Evolutionary conservation across 148 eudicot species (phyloP).

Genomic region (Mesembryanthemum crystallinum): DNA sequence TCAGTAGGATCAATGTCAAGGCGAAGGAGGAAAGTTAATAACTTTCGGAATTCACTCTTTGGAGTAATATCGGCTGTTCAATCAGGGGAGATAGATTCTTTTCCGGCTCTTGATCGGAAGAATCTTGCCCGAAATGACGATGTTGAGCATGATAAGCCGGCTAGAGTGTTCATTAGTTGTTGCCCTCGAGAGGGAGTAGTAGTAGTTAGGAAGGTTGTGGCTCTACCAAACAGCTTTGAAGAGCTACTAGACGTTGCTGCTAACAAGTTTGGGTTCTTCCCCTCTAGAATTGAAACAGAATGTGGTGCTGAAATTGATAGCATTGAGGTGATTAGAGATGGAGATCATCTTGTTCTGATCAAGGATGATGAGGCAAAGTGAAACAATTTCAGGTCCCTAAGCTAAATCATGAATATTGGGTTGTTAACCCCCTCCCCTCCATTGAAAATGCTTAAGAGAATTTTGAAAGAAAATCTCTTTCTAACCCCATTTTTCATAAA

Average conservation of each 20-base stretch:
- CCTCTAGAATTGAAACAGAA: constrained; percentile 40
- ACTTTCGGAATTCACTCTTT: constrained; percentile 72
- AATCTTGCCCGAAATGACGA: not conserved
- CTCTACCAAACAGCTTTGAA: constrained; percentile 49
- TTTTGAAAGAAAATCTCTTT: no score
- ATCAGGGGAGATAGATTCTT: constrained; percentile 29
- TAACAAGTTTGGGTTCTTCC: constrained; percentile 47
- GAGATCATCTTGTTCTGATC: constrained; percentile 59
- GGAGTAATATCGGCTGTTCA: constrained; percentile 70
- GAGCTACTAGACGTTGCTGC: constrained; percentile 48
- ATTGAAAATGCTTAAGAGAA: no score
- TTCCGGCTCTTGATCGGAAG: constrained; percentile 24
- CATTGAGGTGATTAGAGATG: constrained; percentile 69
- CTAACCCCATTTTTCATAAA: no score
- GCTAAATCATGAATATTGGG: no score
- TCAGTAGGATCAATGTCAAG: constrained; percentile 27
- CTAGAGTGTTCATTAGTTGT: constrained; percentile 58
- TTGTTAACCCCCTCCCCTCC: no score
- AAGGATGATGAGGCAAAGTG: constrained; percentile 30
- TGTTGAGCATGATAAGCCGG: not conserved
- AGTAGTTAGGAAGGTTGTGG: constrained; percentile 45
- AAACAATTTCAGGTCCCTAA: not conserved
- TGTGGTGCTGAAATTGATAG: constrained; percentile 67
- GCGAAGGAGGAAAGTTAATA: constrained; percentile 50
- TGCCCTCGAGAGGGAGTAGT: constrained; percentile 43